Conservation (phyloP, 2,329 filamentous ascomycete genomes). For the Domatiomyces globalis region DNA sequence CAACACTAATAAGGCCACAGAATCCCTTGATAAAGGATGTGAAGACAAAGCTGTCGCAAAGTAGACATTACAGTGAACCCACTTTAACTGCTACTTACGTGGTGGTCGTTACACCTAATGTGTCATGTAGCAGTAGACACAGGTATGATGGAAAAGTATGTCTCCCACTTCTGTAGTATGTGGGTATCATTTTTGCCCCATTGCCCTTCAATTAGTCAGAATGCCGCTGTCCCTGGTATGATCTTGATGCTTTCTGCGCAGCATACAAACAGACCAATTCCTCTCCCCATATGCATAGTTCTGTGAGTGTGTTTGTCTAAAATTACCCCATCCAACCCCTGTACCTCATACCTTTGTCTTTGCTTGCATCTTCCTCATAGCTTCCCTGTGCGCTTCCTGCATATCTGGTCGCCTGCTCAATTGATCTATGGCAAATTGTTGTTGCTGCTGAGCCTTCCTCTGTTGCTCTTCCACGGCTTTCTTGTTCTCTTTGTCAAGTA, state of each 20-base stretch:
- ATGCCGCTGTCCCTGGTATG: too few species aligned
- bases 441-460: slow-evolving; percentile 42
- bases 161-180: background rate
- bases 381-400: slow-evolving; percentile 62
- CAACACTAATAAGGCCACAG: too few species aligned
- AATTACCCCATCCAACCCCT: background rate
- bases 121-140: too few species aligned
- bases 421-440: slow-evolving; percentile 53
- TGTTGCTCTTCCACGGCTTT: slow-evolving; percentile 46
- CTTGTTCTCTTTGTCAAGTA: slow-evolving; percentile 50
- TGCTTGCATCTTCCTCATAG: slow-evolving; percentile 65
- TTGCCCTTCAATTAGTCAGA: background rate
- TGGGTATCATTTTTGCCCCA: background rate
- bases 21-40: too few species aligned
- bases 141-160: too few species aligned
- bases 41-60: too few species aligned
- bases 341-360: background rate
- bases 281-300: background rate
- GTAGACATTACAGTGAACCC: too few species aligned
- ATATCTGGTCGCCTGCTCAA: slow-evolving; percentile 64
- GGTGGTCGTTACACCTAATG: too few species aligned
- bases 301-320: background rate
- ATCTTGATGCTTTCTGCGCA: background rate
- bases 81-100: too few species aligned
- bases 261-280: background rate